These are phyloP conservation scores for Phytophthora meadii DNA, from an alignment of 352 stramenopile species.

Conservation along the genomic window DNA sequence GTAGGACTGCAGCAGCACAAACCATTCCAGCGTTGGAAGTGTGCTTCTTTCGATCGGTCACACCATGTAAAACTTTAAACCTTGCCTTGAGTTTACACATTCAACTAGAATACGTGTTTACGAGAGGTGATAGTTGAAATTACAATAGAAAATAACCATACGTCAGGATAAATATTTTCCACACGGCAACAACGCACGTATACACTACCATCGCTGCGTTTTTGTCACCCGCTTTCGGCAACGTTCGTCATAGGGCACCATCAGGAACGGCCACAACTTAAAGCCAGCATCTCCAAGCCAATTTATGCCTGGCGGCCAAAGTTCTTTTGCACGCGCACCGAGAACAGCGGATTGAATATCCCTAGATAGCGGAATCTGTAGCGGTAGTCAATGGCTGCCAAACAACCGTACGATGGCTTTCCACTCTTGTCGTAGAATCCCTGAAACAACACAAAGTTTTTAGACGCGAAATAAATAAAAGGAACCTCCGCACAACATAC, in stretches of 20 bases:
- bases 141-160: neutral
- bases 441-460: neutral
- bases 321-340: neutral
- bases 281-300: conserved; percentile 17
- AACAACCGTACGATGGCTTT: conserved; percentile 16
- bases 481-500: no score
- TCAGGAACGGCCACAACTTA: conserved; percentile 22
- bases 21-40: conserved; percentile 1
- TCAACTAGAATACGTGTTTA: conserved; percentile 1
- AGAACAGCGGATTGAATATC: conserved; percentile 16
- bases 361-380: conserved; percentile 21
- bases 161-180: neutral
- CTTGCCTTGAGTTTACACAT: conserved; percentile 3
- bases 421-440: conserved; percentile 30
- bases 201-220: neutral
- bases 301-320: conserved; percentile 14
- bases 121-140: conserved; percentile 14
- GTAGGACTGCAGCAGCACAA: conserved; percentile 4
- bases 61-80: conserved; percentile 2
- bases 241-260: conserved; percentile 13
- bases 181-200: no score
- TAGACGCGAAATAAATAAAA: no score
- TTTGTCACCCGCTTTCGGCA: neutral
- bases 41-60: neutral
- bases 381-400: conserved; percentile 14